Conservation (phyloP, 495 filamentous ascomycete species). For the Aspergillus incahuasiensis region DNA sequence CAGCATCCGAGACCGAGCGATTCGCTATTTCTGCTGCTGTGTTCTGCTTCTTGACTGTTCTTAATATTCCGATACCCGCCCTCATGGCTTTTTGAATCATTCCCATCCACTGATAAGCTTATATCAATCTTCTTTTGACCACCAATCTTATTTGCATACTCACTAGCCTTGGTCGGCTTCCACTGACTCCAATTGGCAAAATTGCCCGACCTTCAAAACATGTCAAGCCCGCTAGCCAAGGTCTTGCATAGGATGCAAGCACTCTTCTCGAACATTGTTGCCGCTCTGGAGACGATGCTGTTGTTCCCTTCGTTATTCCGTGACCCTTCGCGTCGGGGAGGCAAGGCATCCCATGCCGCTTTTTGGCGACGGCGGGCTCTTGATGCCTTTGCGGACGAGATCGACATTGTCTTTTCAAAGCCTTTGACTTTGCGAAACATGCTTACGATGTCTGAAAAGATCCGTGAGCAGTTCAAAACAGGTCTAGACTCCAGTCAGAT, state of each 20-base stretch:
- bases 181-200: background rate
- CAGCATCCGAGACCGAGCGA: slow-evolving; percentile 2
- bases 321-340: slow-evolving; percentile 30
- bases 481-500: slow-evolving; percentile 50
- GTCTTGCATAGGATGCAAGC: slow-evolving; percentile 48
- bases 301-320: slow-evolving; percentile 50
- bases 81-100: slow-evolving; percentile 8
- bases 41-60: slow-evolving; percentile 1
- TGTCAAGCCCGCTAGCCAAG: slow-evolving; percentile 40
- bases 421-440: slow-evolving; percentile 41
- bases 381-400: slow-evolving; percentile 48
- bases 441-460: slow-evolving; percentile 51
- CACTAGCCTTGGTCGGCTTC: background rate
- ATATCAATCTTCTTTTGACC: slow-evolving; percentile 11
- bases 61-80: slow-evolving; percentile 9
- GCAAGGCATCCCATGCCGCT: slow-evolving; percentile 31
- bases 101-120: slow-evolving; percentile 14
- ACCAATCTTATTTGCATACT: background rate
- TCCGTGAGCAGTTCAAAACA: slow-evolving; percentile 53
- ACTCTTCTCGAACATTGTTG: slow-evolving; percentile 49
- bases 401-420: slow-evolving; percentile 44
- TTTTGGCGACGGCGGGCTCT: slow-evolving; percentile 44
- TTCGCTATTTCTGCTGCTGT: background rate
- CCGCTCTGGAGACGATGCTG: slow-evolving; percentile 47
- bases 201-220: slow-evolving; percentile 17